Percentiles rank a stretch among this genome's conserved stretches.
phyloP scores from a whole-genome alignment of 352 stramenopile genomes.

The Paralagenidium karlingii region DNA sequence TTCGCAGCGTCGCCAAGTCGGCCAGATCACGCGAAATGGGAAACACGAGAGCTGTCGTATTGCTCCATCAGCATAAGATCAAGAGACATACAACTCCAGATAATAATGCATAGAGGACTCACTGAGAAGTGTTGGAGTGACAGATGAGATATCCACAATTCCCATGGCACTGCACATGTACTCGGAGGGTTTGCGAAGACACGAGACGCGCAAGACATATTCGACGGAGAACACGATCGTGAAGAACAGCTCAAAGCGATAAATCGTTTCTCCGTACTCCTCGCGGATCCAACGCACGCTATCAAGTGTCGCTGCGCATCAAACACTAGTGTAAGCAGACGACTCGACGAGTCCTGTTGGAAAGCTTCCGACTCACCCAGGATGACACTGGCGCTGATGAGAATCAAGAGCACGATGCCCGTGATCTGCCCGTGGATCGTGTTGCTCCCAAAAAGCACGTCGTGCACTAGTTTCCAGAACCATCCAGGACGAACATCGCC shows the following conservation, averaged over 20 bases:
- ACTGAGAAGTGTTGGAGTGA: constrained; percentile 71
- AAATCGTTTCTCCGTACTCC: constrained; percentile 41
- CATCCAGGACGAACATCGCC: constrained; percentile 11
- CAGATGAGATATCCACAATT: constrained; percentile 59
- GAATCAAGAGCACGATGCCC: constrained; percentile 49
- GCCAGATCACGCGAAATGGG: constrained; percentile 50
- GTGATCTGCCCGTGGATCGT: constrained; percentile 50
- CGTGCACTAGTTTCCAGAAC: constrained; percentile 49
- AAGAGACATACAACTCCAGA: background rate
- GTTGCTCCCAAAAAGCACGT: constrained; percentile 60
- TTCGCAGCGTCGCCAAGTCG: constrained; percentile 50
- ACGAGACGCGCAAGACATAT: constrained; percentile 53
- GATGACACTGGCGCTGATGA: constrained; percentile 55
- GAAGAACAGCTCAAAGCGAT: constrained; percentile 64
- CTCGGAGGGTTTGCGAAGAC: constrained; percentile 37
- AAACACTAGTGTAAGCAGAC: background rate
- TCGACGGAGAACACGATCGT: constrained; percentile 70
- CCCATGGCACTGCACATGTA: constrained; percentile 59
- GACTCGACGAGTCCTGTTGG: too few species aligned
- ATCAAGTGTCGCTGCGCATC: background rate
- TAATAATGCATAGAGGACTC: constrained; percentile 2
- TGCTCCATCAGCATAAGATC: too few species aligned
- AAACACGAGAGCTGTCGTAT: constrained; percentile 8
- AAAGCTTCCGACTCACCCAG: constrained; percentile 8
- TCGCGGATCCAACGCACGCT: background rate